Percentiles rank a stretch among this genome's conserved stretches.
These are phyloP conservation scores for Skeletonema menzelii DNA, from an alignment of 108 stramenopile genomes.

Conservation along the genomic window DNA sequence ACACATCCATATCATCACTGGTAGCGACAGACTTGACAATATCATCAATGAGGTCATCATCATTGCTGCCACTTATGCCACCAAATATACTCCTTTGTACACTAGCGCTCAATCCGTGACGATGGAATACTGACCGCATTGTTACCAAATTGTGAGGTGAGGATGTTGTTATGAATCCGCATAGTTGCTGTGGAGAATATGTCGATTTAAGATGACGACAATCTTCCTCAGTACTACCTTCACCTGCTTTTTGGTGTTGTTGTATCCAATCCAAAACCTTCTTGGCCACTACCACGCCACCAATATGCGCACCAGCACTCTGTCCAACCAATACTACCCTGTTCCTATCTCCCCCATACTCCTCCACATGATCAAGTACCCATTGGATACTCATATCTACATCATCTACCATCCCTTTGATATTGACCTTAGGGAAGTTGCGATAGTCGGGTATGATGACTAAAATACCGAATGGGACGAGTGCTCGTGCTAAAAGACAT, in stretches of 20 bases:
- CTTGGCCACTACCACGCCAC: constrained; percentile 29
- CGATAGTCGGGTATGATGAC: constrained; percentile 74
- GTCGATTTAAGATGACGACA: constrained; percentile 15
- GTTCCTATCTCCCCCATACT: constrained; percentile 66
- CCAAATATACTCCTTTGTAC: constrained; percentile 51
- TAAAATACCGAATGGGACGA: constrained; percentile 52
- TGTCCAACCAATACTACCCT: constrained; percentile 66
- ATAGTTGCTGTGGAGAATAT: constrained; percentile 23
- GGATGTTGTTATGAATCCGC: constrained; percentile 56
- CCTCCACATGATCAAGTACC: constrained; percentile 46
- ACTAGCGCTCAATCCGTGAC: constrained; percentile 45
- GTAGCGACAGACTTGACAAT: not conserved
- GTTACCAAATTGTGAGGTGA: constrained; percentile 51
- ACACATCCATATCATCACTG: constrained; percentile 15
- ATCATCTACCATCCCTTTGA: constrained; percentile 69
- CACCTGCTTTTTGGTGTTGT: not conserved
- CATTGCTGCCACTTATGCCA: not conserved
- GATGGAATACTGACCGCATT: constrained; percentile 47
- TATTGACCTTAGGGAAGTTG: constrained; percentile 58
- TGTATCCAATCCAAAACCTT: constrained; percentile 43
- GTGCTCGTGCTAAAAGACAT: constrained; percentile 54
- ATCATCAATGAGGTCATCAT: constrained; percentile 5
- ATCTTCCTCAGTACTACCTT: not conserved
- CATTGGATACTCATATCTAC: constrained; percentile 62
- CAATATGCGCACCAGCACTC: constrained; percentile 71